Conservation (phyloP, 2,329 filamentous ascomycete genomes). For the Scleromitrula shiraiana region DNA sequence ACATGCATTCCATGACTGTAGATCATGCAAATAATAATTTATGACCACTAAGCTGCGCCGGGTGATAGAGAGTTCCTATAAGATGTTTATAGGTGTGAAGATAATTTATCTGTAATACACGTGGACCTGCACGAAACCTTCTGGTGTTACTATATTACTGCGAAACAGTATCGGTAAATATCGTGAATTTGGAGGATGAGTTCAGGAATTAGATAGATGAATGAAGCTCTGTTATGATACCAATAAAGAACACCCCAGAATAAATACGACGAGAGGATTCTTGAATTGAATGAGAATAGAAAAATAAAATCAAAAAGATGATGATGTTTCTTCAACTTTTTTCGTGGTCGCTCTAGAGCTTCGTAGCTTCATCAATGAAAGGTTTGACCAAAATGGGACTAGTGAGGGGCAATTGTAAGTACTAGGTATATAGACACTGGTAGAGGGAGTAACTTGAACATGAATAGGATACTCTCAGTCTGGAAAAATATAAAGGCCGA, state of each 20-base stretch:
- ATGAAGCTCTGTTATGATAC: too few species aligned
- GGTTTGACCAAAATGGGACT: slow-evolving; percentile 9
- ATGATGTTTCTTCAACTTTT: too few species aligned
- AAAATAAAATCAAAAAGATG: too few species aligned
- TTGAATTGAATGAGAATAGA: too few species aligned
- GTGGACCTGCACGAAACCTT: slow-evolving; percentile 3
- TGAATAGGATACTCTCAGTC: too few species aligned
- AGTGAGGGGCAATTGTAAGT: slow-evolving; percentile 12
- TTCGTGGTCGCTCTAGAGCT: not conserved
- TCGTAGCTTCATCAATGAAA: not conserved
- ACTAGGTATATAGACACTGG: not conserved
- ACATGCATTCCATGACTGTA: slow-evolving; percentile 17
- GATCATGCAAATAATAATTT: slow-evolving; percentile 2
- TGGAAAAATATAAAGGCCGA: too few species aligned
- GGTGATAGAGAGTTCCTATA: not conserved
- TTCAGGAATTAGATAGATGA: too few species aligned
- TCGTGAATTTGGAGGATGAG: too few species aligned
- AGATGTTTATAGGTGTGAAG: not conserved
- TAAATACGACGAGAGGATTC: too few species aligned
- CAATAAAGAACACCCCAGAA: too few species aligned
- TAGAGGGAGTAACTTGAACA: not conserved
- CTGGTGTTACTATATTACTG: not conserved
- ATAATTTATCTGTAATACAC: slow-evolving; percentile 3
- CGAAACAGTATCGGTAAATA: not conserved
- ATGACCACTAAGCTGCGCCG: not conserved